Evolutionary conservation across 139 green algal species (phyloP).

Genomic region (Closterium sp.): DNA sequence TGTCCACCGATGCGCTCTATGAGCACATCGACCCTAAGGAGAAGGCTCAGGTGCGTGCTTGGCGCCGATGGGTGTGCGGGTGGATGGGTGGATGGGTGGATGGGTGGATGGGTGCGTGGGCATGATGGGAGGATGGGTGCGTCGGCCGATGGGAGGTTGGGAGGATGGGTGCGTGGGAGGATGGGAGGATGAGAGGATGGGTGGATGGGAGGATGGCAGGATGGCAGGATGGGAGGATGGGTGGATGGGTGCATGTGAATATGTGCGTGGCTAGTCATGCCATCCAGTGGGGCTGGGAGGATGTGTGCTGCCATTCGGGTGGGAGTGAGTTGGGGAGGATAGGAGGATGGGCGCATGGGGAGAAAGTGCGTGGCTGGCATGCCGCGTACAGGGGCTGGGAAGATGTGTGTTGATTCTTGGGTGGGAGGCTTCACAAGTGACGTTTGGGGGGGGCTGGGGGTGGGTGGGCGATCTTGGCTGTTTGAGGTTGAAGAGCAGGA

Average conservation of each 20-base stretch:
- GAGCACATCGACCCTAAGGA: slow-evolving; percentile 83
- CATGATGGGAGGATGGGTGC: neutral
- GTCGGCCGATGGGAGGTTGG: too few species aligned
- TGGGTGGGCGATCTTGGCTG: too few species aligned
- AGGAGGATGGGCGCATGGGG: too few species aligned
- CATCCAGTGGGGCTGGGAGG: too few species aligned
- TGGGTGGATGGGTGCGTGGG: neutral
- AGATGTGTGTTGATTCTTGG: too few species aligned
- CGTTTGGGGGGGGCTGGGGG: too few species aligned
- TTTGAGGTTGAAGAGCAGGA: too few species aligned
- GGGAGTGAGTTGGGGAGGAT: neutral
- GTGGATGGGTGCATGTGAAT: neutral
- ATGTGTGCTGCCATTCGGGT: neutral
- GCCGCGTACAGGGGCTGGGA: too few species aligned
- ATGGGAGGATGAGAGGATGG: neutral
- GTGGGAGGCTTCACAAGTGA: neutral
- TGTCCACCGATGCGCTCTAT: slow-evolving; percentile 57
- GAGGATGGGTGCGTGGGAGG: neutral
- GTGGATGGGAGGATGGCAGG: neutral
- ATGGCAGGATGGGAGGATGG: neutral
- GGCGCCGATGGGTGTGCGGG: too few species aligned
- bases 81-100: neutral
- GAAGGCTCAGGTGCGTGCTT: slow-evolving; percentile 62
- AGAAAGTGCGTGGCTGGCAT: too few species aligned
- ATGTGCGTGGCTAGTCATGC: too few species aligned